These are phyloP conservation scores for Nelumbo lutea DNA, from an alignment of 164 flowering plant genomes.

Conservation along the genomic window DNA sequence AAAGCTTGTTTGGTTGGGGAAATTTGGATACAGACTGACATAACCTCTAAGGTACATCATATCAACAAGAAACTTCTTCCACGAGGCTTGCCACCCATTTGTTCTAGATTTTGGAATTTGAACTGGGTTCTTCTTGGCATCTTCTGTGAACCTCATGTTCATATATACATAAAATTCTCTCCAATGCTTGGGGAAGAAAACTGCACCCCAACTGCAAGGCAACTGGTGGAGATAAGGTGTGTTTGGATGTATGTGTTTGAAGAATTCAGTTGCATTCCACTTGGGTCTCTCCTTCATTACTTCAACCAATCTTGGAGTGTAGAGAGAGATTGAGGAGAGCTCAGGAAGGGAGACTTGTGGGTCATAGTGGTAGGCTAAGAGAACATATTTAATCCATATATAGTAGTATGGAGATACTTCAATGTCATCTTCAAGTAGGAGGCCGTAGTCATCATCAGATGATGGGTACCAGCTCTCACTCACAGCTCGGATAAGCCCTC, in stretches of 20 bases:
- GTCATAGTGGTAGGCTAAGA: slow-evolving; percentile 80
- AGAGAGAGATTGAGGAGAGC: slow-evolving; percentile 84
- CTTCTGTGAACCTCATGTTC: slow-evolving; percentile 93
- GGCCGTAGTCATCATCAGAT: slow-evolving; percentile 86
- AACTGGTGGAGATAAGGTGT: slow-evolving; percentile 95
- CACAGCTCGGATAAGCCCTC: slow-evolving; percentile 93
- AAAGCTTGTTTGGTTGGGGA: slow-evolving; percentile 87
- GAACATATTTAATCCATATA: slow-evolving; percentile 89
- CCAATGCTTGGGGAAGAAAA: slow-evolving; percentile 99
- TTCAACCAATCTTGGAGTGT: slow-evolving; percentile 84
- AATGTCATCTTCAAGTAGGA: slow-evolving; percentile 91
- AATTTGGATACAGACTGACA: slow-evolving; percentile 86
- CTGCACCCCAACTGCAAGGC: slow-evolving; percentile 98
- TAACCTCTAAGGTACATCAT: slow-evolving; percentile 98
- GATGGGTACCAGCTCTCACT: slow-evolving; percentile 99
- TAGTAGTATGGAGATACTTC: slow-evolving; percentile 96
- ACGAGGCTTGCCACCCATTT: slow-evolving; percentile 98
- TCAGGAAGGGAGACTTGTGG: slow-evolving; percentile 87
- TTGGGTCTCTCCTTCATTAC: slow-evolving; percentile 91
- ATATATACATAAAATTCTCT: slow-evolving; percentile 92
- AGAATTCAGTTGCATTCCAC: slow-evolving; percentile 85
- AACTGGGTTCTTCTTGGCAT: slow-evolving; percentile 85
- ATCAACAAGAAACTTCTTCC: slow-evolving; percentile 96
- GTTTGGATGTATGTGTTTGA: slow-evolving; percentile 81
- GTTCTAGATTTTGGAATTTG: slow-evolving; percentile 93